Conservation (phyloP, 2,329 filamentous ascomycete species). For the Ophiostoma fasciatum region DNA sequence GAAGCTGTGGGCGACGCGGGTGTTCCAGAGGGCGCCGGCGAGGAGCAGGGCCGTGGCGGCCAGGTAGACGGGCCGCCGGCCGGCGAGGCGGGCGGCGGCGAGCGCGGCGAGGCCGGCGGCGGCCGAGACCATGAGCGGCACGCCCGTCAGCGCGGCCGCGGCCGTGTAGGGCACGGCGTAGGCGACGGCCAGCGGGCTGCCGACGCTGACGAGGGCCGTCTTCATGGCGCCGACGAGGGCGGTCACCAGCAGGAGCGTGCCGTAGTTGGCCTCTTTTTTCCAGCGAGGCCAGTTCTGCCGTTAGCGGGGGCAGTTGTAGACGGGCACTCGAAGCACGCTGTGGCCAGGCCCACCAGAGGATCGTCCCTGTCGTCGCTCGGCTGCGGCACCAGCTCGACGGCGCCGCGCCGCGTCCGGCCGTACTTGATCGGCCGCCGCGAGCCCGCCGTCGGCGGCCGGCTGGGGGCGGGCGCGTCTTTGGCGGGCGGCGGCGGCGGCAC, state of each 20-base stretch:
- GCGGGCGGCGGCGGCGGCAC: too few species aligned
- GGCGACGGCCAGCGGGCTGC: conserved; percentile 26
- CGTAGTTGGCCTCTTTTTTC: conserved; percentile 37
- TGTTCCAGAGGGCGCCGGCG: conserved; percentile 35
- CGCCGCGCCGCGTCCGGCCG: conserved; percentile 24
- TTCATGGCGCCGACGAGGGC: conserved; percentile 36
- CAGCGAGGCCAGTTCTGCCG: conserved; percentile 41
- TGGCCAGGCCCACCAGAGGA: conserved; percentile 37
- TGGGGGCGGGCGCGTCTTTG: neutral
- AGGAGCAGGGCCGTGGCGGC: conserved; percentile 30
- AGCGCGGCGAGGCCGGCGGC: conserved; percentile 28
- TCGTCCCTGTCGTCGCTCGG: conserved; percentile 39
- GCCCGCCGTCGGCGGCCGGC: conserved; percentile 11
- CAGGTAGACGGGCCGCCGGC: conserved; percentile 40
- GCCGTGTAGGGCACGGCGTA: conserved; percentile 32
- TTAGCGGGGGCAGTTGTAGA: neutral
- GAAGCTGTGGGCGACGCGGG: conserved; percentile 25
- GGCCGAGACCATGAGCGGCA: conserved; percentile 35
- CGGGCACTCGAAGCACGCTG: too few species aligned
- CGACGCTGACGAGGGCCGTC: conserved; percentile 35
- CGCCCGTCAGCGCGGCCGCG: conserved; percentile 34
- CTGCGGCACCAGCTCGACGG: conserved; percentile 35
- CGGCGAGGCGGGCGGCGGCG: conserved; percentile 29
- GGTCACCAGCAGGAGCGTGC: conserved; percentile 30
- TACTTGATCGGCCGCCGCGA: conserved; percentile 29